A percentile compares a stretch with the other conserved stretches of the same genome.
Evolutionary conservation across 306 rosid genomes (phyloP).

Genomic region (Styphnolobium japonicum): DNA sequence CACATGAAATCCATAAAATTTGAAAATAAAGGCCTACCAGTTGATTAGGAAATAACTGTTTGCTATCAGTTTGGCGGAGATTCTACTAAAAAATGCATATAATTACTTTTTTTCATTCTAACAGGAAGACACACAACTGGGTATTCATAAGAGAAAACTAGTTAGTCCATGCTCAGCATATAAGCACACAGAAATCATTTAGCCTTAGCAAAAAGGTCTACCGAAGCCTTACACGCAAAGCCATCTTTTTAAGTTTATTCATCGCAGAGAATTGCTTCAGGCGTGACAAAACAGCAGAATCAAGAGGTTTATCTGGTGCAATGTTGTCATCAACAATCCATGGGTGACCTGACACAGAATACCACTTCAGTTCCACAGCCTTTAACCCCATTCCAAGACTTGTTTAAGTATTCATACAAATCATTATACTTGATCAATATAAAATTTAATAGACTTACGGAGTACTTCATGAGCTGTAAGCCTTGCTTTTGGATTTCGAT

Average conservation of each 20-base stretch:
- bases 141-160: neutral
- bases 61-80: conserved; percentile 2
- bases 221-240: conserved; percentile 50
- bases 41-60: neutral
- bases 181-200: neutral
- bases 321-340: conserved; percentile 57
- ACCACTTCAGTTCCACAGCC: neutral
- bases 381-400: neutral
- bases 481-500: conserved; percentile 47
- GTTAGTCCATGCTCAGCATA: neutral
- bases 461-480: conserved; percentile 50
- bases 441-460: conserved; percentile 28
- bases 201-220: conserved; percentile 5
- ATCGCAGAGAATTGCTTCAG: conserved; percentile 61
- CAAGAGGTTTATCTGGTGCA: conserved; percentile 64
- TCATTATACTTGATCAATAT: neutral
- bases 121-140: neutral
- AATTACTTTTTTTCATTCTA: neutral
- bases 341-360: conserved; percentile 54
- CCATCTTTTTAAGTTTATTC: conserved; percentile 70
- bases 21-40: neutral
- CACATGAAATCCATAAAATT: neutral
- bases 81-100: neutral
- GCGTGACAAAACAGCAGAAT: conserved; percentile 60
- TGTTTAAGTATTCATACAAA: neutral